These are phyloP conservation scores for Lippia alba DNA, from an alignment of 305 asterid genomes.

Conservation along the genomic window DNA sequence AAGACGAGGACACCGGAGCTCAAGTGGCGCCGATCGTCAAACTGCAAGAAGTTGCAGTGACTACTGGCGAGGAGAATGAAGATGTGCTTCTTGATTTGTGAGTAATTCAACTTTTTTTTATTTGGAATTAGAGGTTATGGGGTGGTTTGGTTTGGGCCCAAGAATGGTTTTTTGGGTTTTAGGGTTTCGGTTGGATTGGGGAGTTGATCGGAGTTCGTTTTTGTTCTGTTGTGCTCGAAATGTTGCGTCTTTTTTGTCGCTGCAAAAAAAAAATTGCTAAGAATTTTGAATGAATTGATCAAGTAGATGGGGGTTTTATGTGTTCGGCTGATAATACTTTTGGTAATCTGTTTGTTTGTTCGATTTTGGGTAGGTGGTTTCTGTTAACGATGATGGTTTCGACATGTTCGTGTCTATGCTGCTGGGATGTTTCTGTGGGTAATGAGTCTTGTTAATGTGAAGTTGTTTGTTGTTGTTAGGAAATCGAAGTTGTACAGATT, in stretches of 20 bases:
- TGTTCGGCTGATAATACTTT: background rate
- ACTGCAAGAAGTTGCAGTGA: constrained; percentile 70
- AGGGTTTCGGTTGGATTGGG: constrained; percentile 26
- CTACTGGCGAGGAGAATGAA: constrained; percentile 84
- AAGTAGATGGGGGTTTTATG: background rate
- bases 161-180: background rate
- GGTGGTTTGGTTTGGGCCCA: background rate
- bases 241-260: too few species aligned
- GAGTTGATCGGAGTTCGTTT: background rate
- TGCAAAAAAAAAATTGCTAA: too few species aligned
- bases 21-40: constrained; percentile 74
- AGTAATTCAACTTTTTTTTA: constrained; percentile 27
- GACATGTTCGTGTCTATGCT: background rate
- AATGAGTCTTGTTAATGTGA: background rate
- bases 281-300: constrained; percentile 16
- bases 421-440: background rate
- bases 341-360: background rate
- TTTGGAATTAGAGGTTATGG: background rate
- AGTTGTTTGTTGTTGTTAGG: constrained; percentile 45
- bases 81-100: constrained; percentile 70
- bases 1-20: constrained; percentile 87
- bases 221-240: background rate
- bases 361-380: background rate
- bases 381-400: background rate
- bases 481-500: constrained; percentile 86